Conservation (phyloP, 2,329 filamentous ascomycete species). For the Cladosporium sphaerospermum region DNA sequence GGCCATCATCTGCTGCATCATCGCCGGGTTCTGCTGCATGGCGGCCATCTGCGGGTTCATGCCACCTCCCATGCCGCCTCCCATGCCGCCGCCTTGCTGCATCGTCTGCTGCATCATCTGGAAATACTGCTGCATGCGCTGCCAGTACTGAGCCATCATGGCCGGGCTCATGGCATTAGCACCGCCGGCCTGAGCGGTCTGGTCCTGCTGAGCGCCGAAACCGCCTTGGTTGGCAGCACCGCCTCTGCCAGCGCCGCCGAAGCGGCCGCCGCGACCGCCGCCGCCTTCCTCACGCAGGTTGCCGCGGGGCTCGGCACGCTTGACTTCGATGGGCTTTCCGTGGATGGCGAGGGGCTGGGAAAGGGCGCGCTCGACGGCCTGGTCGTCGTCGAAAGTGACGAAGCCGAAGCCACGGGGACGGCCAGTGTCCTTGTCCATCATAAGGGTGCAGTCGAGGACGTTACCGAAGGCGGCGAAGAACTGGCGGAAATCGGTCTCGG, state of each 20-base stretch:
- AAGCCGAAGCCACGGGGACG: constrained; percentile 94
- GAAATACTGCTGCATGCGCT: constrained; percentile 97
- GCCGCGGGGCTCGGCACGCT: constrained; percentile 91
- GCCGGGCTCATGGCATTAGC: constrained; percentile 78
- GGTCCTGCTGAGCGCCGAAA: constrained; percentile 18
- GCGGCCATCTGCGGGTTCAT: constrained; percentile 54
- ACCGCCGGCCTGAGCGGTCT: constrained; percentile 16
- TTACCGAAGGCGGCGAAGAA: constrained; percentile 97
- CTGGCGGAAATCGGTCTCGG: constrained; percentile 89
- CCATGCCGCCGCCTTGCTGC: constrained; percentile 49
- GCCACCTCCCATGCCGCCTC: constrained; percentile 30
- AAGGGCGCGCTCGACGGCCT: constrained; percentile 87
- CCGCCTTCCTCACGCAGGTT: constrained; percentile 83
- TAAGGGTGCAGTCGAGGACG: constrained; percentile 93
- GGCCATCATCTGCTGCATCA: constrained; percentile 37
- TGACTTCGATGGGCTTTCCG: constrained; percentile 95
- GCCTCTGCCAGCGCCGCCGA: constrained; percentile 29
- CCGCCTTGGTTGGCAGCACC: constrained; percentile 33
- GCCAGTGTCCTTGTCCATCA: constrained; percentile 99
- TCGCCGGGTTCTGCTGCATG: constrained; percentile 31
- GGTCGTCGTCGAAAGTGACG: constrained; percentile 94
- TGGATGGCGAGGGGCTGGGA: constrained; percentile 82
- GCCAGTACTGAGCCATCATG: constrained; percentile 97
- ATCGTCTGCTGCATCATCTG: constrained; percentile 40
- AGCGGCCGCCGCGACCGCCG: constrained; percentile 37